Evolutionary conservation across 495 filamentous ascomycete genomes (phyloP), one percentile per base, ranked within the genome.

Genomic region (Penicillium waksmanii): DNA sequence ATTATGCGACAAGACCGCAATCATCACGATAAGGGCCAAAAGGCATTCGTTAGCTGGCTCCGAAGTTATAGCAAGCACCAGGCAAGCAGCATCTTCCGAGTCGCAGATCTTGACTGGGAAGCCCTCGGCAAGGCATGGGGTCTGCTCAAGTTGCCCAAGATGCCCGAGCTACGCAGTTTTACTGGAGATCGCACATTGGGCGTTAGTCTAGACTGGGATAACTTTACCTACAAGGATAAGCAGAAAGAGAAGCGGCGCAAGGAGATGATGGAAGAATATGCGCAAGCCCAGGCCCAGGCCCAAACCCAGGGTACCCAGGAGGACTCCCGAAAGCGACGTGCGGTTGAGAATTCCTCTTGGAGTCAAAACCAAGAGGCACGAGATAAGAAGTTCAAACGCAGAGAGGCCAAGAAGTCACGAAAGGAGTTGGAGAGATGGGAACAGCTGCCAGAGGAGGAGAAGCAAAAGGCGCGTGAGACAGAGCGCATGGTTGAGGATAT

Each of bases 31-130:
- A 92, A 95, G 62, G 91, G 87, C 15, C 90, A 97, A 68, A 85
- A 87, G 56, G 95, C 88, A 15, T 97, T 98, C 63, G 95, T 97
- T 46, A 92, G 87, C 76, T 96, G 93, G 90, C 83, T 96, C 9
- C 85, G 90, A 65, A 87, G 89, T 56, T 97, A 97, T 72, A 89
- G 87, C 67, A 96, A 97, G 68, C 94, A 98, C 64, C 85, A 92
- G 71, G 92, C 93, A 11, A 85, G 81, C 61, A 93, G 90, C 73
- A 98, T 98, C 60, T 98, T 98, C 79, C 87, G 92, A 5, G 79
- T 94, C 4, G 68, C 80, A 9, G 90, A 95, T 66, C 78, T 96
- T 17, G 86, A 93, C 70, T 98, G 95, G 95, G 77, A 80, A 40
- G 90, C 89, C 44, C 74, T 96, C 2, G 94, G 88, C 3, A 79